A percentile compares a stretch with the other conserved stretches of the same genome.
These are phyloP conservation scores for Acer negundo DNA, from an alignment of 345 rosid species.

Conservation along the genomic window DNA sequence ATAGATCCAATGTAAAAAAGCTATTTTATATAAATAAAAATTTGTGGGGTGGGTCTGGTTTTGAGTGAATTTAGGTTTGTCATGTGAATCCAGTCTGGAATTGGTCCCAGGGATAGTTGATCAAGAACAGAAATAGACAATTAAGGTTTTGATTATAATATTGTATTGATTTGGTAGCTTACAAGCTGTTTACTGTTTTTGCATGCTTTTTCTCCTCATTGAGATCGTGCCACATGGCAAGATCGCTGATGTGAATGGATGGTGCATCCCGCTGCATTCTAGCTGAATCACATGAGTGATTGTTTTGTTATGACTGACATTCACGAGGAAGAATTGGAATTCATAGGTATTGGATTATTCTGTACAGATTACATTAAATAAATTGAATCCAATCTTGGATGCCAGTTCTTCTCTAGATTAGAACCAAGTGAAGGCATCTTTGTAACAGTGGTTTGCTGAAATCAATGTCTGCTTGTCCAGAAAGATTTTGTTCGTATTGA, in stretches of 20 bases:
- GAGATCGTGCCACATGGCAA: no score
- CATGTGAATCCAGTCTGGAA: slow-evolving; percentile 29
- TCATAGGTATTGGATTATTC: no score
- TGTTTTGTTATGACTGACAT: background rate
- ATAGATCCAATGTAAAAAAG: background rate
- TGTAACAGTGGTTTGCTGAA: background rate
- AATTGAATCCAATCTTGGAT: background rate
- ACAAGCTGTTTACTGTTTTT: background rate
- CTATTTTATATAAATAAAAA: no score
- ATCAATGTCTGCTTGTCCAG: background rate
- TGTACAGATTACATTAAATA: background rate
- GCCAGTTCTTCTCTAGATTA: background rate
- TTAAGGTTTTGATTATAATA: background rate
- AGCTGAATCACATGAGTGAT: background rate
- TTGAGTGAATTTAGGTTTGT: slow-evolving; percentile 1
- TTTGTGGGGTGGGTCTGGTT: background rate
- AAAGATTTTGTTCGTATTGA: no score
- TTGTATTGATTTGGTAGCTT: slow-evolving; percentile 12
- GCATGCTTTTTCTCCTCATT: background rate
- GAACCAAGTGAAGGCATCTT: background rate
- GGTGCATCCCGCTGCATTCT: no score
- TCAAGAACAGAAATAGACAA: background rate
- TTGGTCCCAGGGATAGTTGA: slow-evolving; percentile 16
- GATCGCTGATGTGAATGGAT: no score
- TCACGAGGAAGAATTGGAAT: background rate